Conservation (phyloP, 108 stramenopile species). For the Cyclotella baltica region DNA sequence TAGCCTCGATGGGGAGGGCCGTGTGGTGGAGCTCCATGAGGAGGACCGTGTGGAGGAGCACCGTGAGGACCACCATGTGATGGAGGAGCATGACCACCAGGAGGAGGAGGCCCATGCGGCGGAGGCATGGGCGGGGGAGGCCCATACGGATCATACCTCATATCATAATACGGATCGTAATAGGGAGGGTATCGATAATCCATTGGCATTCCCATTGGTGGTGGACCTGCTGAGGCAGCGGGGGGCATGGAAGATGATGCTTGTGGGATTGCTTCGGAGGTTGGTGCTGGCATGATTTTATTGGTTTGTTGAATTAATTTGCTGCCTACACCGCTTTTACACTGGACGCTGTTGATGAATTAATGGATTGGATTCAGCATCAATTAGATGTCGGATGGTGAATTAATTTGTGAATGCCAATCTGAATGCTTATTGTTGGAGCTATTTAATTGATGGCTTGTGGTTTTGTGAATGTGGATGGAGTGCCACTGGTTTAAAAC, state of each 20-base stretch:
- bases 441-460: neutral
- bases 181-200: neutral
- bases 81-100: constrained; percentile 1
- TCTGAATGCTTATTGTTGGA: neutral
- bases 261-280: neutral
- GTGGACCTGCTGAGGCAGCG: neutral
- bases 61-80: neutral
- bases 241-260: neutral
- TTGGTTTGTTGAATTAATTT: neutral
- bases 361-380: neutral
- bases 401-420: neutral
- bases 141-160: neutral
- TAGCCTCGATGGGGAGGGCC: neutral
- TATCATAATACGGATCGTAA: constrained; percentile 11
- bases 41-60: neutral
- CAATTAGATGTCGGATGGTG: neutral
- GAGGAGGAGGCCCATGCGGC: neutral
- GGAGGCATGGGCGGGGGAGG: neutral
- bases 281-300: neutral
- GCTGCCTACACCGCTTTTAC: neutral
- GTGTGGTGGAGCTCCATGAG: neutral
- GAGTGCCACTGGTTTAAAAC: neutral
- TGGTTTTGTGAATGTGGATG: neutral
- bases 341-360: neutral
- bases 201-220: neutral